These are phyloP conservation scores for Neophaeococcomyces aloes DNA, from an alignment of 2,329 filamentous ascomycete genomes.

Conservation along the genomic window DNA sequence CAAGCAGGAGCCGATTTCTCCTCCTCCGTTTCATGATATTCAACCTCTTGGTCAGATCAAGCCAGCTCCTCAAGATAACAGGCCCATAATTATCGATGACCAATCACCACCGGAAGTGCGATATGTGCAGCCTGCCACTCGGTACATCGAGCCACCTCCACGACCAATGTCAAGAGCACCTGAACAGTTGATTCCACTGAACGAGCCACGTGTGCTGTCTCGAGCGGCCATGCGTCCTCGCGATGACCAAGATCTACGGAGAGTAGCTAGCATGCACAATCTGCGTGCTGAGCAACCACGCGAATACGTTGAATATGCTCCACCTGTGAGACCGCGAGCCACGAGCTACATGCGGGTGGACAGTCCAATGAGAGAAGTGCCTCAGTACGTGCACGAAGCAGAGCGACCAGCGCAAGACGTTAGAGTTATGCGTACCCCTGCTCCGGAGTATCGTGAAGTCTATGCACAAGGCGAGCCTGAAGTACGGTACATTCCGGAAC, in stretches of 20 bases:
- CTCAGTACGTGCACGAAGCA: conserved; percentile 27
- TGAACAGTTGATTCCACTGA: conserved; percentile 23
- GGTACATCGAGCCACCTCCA: conserved; percentile 19
- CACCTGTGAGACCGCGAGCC: conserved; percentile 24
- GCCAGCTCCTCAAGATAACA: conserved; percentile 29
- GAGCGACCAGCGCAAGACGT: conserved; percentile 26
- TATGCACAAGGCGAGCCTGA: conserved; percentile 36
- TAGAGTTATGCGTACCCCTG: conserved; percentile 33
- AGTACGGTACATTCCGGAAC: conserved; percentile 30
- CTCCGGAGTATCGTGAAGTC: conserved; percentile 30
- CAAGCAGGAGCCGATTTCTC: conserved; percentile 54
- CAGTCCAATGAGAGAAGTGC: conserved; percentile 28
- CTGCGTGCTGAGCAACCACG: conserved; percentile 32
- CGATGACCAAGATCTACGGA: conserved; percentile 36
- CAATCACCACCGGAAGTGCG: conserved; percentile 24
- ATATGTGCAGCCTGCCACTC: conserved; percentile 14
- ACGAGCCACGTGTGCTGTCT: conserved; percentile 30
- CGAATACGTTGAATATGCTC: conserved; percentile 33
- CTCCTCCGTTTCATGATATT: conserved; percentile 43
- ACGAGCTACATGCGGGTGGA: conserved; percentile 32
- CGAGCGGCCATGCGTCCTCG: conserved; percentile 28
- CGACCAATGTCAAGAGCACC: conserved; percentile 16
- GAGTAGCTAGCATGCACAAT: conserved; percentile 38
- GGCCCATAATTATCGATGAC: conserved; percentile 40
- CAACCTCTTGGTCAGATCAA: conserved; percentile 31